These are phyloP conservation scores for Musa schizocarpa DNA, from an alignment of 176 grass and related monocot species.

Conservation along the genomic window DNA sequence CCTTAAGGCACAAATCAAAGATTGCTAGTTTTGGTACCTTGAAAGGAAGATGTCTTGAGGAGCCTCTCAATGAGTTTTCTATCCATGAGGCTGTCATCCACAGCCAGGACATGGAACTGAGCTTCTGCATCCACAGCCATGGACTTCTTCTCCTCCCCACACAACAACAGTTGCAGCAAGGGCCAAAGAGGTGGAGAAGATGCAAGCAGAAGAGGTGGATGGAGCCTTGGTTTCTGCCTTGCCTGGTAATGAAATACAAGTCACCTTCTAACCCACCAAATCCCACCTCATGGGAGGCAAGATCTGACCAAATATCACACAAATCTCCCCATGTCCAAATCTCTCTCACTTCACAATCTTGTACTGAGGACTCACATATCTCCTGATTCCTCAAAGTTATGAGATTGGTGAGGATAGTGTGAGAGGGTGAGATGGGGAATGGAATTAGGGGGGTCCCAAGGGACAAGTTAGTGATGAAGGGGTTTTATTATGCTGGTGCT, in stretches of 20 bases:
- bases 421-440: no score
- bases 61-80: constrained; percentile 15
- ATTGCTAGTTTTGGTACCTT: not conserved
- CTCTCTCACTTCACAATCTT: not conserved
- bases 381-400: not conserved
- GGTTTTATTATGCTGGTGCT: not conserved
- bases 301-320: constrained; percentile 1
- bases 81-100: constrained; percentile 13
- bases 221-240: not conserved
- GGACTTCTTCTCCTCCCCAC: not conserved
- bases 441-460: no score
- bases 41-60: constrained; percentile 12
- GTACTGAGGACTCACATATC: not conserved
- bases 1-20: no score
- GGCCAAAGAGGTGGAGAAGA: not conserved
- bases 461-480: not conserved
- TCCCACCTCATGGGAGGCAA: constrained; percentile 15
- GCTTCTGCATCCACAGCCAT: constrained; percentile 12
- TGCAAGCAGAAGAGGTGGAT: not conserved
- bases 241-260: not conserved
- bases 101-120: constrained; percentile 14
- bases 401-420: not conserved
- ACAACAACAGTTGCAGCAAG: not conserved
- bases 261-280: not conserved
- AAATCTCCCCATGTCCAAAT: not conserved